phyloP scores from a whole-genome alignment of 176 grass and related monocot genomes.

The Oryza rufipogon region DNA sequence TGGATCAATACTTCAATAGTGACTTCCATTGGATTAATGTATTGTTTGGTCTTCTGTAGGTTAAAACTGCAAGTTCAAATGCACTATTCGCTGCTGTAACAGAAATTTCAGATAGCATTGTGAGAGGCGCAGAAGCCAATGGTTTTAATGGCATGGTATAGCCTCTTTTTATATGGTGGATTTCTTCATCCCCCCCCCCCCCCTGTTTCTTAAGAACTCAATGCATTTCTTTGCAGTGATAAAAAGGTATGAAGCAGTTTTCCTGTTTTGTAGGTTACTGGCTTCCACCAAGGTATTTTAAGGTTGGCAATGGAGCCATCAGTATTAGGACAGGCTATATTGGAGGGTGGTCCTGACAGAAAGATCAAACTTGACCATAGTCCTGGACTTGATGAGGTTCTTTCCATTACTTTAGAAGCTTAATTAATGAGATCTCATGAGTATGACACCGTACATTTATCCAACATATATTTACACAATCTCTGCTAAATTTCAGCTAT shows the following conservation, averaged over 20 bases:
- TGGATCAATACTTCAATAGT: constrained; percentile 37
- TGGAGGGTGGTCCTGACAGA: constrained; percentile 81
- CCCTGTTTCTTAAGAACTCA: not conserved
- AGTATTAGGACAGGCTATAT: constrained; percentile 76
- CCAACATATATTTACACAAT: not conserved
- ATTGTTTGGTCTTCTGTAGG: constrained; percentile 53
- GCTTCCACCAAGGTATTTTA: constrained; percentile 82
- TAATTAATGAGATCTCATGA: not conserved
- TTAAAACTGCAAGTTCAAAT: constrained; percentile 86
- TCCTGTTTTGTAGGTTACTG: constrained; percentile 58
- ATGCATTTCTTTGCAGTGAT: constrained; percentile 6
- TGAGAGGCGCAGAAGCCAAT: constrained; percentile 83
- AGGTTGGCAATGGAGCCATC: constrained; percentile 96
- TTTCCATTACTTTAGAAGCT: constrained; percentile 4
- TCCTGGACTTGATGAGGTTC: constrained; percentile 80
- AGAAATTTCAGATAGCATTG: constrained; percentile 82
- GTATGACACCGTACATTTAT: not conserved
- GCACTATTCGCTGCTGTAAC: constrained; percentile 80
- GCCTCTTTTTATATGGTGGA: not conserved
- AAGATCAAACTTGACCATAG: constrained; percentile 88
- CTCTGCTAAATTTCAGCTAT: constrained; percentile 53
- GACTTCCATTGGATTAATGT: constrained; percentile 33
- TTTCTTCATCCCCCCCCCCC: not conserved
- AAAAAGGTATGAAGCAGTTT: constrained; percentile 16
- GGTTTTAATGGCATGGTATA: constrained; percentile 91